Base-by-base conservation (phyloP, 805 yeast species). In the Yamadazyma scolyti region DNA sequence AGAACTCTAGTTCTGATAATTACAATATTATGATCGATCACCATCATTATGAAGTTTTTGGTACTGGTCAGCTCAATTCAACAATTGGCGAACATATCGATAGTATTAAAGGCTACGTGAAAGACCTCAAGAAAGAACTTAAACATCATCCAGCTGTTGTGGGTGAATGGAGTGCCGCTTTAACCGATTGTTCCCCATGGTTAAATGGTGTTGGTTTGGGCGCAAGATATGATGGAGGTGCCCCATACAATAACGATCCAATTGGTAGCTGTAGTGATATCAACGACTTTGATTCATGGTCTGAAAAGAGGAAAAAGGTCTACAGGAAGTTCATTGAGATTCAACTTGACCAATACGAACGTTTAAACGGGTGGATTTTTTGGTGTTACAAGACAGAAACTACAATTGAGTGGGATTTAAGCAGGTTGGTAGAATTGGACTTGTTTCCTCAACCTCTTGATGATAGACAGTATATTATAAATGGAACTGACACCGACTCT, bases 121-220 rank as follows among this genome's bases (percentile, higher is more conserved):
- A 55, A 38, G 37, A 61, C 33, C 47, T 72, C 51, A 12, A 46
- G 28, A 20, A 61, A 23, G 68, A 68, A 30, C 52, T 58, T 23
- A 64, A 63, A 16, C 39, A 44, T 15, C 64, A 60, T 34, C 75
- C 75, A 19, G 73, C 77, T 4, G 64, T 81, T 6, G 73, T 77
- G 23, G 89, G 88, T 2, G 88, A 80, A 53, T 80, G 80, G 77
- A 69, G 79, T 19, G 86, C 78, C n/a, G 87, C 82, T 9, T 61
- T 81, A 28, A 79, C 85, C 1, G 88, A 81, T 50, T 80, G 88
- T 53, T 75, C 84, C 4, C 61, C 58, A 22, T 79, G 83, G 82
- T 53, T 81, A 29, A 80, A 80, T 45, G 87, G 87, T 34, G 76
- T 77, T 9, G 81, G 79, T 2, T 54, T 73, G 13, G 85, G 85